Percentiles rank a stretch among this genome's conserved stretches.
These are phyloP conservation scores for Xylaria longipes DNA, from an alignment of 495 filamentous ascomycete species.

Conservation along the genomic window DNA sequence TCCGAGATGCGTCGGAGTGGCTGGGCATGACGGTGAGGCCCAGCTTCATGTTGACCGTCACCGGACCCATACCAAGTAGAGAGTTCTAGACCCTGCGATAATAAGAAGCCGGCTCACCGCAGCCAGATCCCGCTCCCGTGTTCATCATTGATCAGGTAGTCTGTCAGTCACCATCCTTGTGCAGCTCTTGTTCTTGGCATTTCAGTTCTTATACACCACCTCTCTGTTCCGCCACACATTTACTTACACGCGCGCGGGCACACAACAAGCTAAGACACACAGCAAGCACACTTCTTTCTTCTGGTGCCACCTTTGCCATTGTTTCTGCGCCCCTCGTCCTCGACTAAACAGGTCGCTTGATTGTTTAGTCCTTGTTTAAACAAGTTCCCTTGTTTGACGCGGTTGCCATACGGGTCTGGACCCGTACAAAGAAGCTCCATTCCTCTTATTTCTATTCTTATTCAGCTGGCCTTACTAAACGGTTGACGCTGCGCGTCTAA, in stretches of 20 bases:
- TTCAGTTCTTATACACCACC: conserved; percentile 2
- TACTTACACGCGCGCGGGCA: conserved; percentile 4
- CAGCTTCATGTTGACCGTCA: conserved; percentile 8
- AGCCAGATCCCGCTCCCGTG: conserved; percentile 7
- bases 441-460: conserved; percentile 30
- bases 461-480: background rate
- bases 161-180: conserved; percentile 16
- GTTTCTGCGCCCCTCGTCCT: background rate
- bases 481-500: conserved; percentile 22
- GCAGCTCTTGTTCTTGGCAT: conserved; percentile 25
- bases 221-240: background rate
- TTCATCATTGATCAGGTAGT: conserved; percentile 10
- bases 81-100: background rate
- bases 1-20: conserved; percentile 20
- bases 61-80: conserved; percentile 1
- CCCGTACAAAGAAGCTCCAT: conserved; percentile 34
- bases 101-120: conserved; percentile 23
- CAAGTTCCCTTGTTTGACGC: conserved; percentile 29
- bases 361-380: conserved; percentile 31
- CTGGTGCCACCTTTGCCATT: background rate
- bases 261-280: conserved; percentile 24
- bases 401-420: conserved; percentile 8
- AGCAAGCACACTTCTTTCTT: conserved; percentile 10
- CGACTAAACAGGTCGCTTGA: conserved; percentile 12
- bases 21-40: conserved; percentile 15